These are phyloP conservation scores for Phialemoniopsis sp. DNA, from an alignment of 2,329 filamentous ascomycete genomes.

Conservation along the genomic window DNA sequence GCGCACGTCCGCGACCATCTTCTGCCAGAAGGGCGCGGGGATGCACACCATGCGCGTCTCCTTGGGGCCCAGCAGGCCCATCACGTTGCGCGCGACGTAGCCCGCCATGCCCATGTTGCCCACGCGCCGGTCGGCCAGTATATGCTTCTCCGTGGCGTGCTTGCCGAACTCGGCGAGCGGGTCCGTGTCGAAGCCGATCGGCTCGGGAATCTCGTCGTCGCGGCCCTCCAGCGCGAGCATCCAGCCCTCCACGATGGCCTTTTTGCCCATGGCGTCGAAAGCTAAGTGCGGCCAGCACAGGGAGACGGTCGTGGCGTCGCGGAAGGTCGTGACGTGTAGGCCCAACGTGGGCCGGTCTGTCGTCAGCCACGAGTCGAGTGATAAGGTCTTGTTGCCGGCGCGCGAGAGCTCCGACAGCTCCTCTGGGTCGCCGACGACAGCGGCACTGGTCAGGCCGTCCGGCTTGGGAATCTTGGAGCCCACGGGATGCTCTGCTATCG, in stretches of 20 bases:
- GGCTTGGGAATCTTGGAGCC: constrained; percentile 24
- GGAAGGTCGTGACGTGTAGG: constrained; percentile 37
- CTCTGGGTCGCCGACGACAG: constrained; percentile 19
- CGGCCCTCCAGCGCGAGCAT: constrained; percentile 27
- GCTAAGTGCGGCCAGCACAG: constrained; percentile 36
- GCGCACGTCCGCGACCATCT: constrained; percentile 18
- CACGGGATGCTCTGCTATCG: constrained; percentile 26
- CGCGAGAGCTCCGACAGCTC: constrained; percentile 16
- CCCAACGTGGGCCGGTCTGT: constrained; percentile 34
- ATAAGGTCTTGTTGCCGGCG: not conserved
- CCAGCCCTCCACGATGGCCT: constrained; percentile 35
- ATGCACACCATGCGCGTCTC: constrained; percentile 30
- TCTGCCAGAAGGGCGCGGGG: constrained; percentile 17
- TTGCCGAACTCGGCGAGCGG: constrained; percentile 18
- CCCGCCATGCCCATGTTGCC: constrained; percentile 10
- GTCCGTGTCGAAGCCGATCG: constrained; percentile 21
- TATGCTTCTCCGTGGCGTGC: constrained; percentile 11
- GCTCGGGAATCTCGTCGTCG: constrained; percentile 24
- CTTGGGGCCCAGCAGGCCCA: constrained; percentile 15
- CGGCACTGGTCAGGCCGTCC: constrained; percentile 9
- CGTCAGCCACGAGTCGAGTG: constrained; percentile 27
- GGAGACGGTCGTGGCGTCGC: constrained; percentile 35
- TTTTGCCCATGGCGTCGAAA: constrained; percentile 33
- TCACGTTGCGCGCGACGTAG: constrained; percentile 19
- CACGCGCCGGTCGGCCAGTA: constrained; percentile 12